These are phyloP conservation scores for Petasospora rhodanensis DNA, from an alignment of 1,139 yeast species.

Conservation along the genomic window DNA sequence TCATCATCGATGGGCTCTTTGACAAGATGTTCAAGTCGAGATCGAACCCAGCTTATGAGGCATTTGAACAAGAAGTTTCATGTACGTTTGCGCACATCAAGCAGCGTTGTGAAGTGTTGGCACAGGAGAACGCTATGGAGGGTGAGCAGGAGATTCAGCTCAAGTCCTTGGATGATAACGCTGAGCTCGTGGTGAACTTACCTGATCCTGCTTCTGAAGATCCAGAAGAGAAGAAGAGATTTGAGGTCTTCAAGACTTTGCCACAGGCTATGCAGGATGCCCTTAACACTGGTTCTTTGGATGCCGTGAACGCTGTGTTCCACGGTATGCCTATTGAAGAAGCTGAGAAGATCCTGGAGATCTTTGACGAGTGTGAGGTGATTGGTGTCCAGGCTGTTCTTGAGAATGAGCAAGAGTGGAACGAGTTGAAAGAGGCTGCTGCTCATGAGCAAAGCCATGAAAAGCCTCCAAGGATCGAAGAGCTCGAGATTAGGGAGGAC, in stretches of 20 bases:
- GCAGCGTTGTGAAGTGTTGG: slow-evolving; percentile 65
- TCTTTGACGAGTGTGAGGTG: slow-evolving; percentile 77
- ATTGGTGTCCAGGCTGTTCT: slow-evolving; percentile 74
- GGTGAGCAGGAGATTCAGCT: slow-evolving; percentile 66
- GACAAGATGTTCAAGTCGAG: slow-evolving; percentile 50
- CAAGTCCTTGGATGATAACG: slow-evolving; percentile 80
- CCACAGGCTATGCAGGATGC: slow-evolving; percentile 71
- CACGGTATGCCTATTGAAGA: slow-evolving; percentile 71
- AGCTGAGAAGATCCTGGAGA: slow-evolving; percentile 73
- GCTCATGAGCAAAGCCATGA: slow-evolving; percentile 3
- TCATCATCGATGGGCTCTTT: slow-evolving; percentile 68
- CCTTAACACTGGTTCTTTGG: slow-evolving; percentile 64
- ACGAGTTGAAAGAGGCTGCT: slow-evolving; percentile 45
- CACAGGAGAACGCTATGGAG: slow-evolving; percentile 36
- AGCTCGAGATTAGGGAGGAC: slow-evolving; percentile 15
- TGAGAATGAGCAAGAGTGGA: slow-evolving; percentile 69
- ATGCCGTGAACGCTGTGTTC: slow-evolving; percentile 78
- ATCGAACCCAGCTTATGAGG: slow-evolving; percentile 56
- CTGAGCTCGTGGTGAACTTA: slow-evolving; percentile 66
- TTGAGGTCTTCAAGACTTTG: slow-evolving; percentile 50
- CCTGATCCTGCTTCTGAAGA: slow-evolving; percentile 51
- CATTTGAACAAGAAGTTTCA: slow-evolving; percentile 70
- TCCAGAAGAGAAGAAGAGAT: slow-evolving; percentile 46
- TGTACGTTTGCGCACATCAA: slow-evolving; percentile 70
- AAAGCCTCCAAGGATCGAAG: slow-evolving; percentile 20